Percentiles rank a stretch among this genome's conserved stretches.
These are phyloP conservation scores for Goffeauzyma gilvescens DNA, from an alignment of 768 basidiomycete species.

Conservation along the genomic window DNA sequence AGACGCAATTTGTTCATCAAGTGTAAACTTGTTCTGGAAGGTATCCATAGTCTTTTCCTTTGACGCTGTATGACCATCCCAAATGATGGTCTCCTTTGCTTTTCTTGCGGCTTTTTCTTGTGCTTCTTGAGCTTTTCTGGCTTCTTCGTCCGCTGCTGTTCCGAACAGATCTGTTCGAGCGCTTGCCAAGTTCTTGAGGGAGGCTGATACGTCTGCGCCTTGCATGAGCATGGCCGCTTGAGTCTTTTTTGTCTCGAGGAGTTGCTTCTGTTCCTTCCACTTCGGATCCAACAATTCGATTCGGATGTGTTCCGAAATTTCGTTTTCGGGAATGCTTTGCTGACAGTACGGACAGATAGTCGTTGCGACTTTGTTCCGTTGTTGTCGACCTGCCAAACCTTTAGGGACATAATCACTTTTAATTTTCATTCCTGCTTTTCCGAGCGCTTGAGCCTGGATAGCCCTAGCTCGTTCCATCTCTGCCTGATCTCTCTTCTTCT, in stretches of 20 bases:
- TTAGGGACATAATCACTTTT: slow-evolving; percentile 84
- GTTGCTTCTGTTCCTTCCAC: slow-evolving; percentile 92
- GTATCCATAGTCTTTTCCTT: slow-evolving; percentile 82
- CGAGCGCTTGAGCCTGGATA: slow-evolving; percentile 49
- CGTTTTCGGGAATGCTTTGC: slow-evolving; percentile 90
- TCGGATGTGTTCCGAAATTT: slow-evolving; percentile 91
- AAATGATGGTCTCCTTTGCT: slow-evolving; percentile 86
- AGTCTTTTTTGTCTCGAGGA: slow-evolving; percentile 69
- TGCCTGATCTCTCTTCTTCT: slow-evolving; percentile 39
- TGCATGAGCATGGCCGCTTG: slow-evolving; percentile 33
- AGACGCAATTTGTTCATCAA: slow-evolving; percentile 94
- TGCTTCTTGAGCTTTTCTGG: slow-evolving; percentile 55
- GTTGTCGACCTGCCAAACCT: slow-evolving; percentile 31
- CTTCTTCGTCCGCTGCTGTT: slow-evolving; percentile 78
- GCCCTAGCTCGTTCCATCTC: slow-evolving; percentile 61
- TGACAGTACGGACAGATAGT: slow-evolving; percentile 83
- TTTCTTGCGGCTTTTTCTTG: slow-evolving; percentile 60
- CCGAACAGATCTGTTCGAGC: slow-evolving; percentile 97
- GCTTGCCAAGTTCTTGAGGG: slow-evolving; percentile 76
- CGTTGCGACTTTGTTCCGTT: slow-evolving; percentile 48
- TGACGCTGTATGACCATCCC: slow-evolving; percentile 95
- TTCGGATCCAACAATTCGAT: slow-evolving; percentile 92
- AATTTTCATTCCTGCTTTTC: slow-evolving; percentile 27
- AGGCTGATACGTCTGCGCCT: slow-evolving; percentile 77
- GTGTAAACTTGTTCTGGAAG: slow-evolving; percentile 78